Evolutionary conservation across 495 filamentous ascomycete species (phyloP), one percentile per base, ranked within the genome.

Genomic region (Xylaria grammica): DNA sequence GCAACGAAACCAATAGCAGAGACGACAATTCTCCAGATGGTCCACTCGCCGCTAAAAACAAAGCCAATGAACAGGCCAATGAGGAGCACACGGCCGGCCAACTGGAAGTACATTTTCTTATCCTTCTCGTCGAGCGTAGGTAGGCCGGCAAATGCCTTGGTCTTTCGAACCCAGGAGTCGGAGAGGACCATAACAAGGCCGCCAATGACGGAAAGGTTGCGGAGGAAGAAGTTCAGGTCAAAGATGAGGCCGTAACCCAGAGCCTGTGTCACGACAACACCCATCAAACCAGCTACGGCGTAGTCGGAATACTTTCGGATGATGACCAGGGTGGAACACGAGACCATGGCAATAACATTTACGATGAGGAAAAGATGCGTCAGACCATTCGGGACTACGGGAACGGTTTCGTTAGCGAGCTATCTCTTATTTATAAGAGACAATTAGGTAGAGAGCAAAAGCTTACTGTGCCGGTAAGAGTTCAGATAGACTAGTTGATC

Each of bases 21-120:
- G 34, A 97, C 95, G 48, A 91, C 62, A 50, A 98, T 80, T 69
- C 95, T 85, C 82, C 91, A 90, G 66, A 97, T 74, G 67, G 87
- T 90, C 95, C 95, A 99, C 70, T 94, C 82, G 50, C 95, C 95
- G 36, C 92, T 90, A 80, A 97, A 97, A 65, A 99, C 90, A 73
- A 99, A 99, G 27, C 95, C 95, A 63, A 97, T 72, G 75, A 99
- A 99, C 63, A 99, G 83, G 84, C 98, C 96, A 77, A 99, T 97
- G 67, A 99, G 82, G 48, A 99, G 84, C n/a, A 99, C 91, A 65
- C 95, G 87, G 26, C 95, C 95, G 57, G 95, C 95, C 56, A 99
- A 89, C 85, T 98, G 95, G 79, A 99, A 94, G 83, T 99, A 99
- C 92, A 97, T 97, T 85, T 98, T 99, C 76, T 92, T 90, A 77